phyloP scores from a whole-genome alignment of 805 yeast genomes.

The Ogataea pini region DNA sequence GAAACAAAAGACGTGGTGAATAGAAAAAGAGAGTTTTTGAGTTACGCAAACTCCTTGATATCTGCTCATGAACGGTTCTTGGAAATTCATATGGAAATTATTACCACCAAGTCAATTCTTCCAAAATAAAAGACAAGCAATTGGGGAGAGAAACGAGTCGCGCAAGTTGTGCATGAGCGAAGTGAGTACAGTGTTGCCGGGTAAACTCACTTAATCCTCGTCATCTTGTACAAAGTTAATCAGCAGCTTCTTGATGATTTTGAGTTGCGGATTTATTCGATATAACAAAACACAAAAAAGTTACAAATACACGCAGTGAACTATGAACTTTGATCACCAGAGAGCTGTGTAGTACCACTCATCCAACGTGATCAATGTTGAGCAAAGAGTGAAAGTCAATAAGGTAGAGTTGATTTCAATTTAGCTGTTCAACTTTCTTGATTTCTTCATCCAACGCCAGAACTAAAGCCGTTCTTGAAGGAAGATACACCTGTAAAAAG shows the following conservation, averaged over 20 bases:
- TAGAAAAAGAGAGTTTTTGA: conserved; percentile 28
- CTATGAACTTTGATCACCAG: no score
- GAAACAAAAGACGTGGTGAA: conserved; percentile 29
- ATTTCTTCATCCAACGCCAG: conserved; percentile 46
- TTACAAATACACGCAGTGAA: conserved; percentile 5
- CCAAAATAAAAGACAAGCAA: no score
- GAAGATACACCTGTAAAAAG: conserved; percentile 76
- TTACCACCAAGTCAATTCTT: background rate
- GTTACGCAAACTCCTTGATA: conserved; percentile 24
- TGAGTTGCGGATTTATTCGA: no score
- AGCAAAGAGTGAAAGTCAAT: background rate
- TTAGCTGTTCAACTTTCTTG: conserved; percentile 9
- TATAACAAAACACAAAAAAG: no score
- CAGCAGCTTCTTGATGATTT: no score
- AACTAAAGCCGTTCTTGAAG: conserved; percentile 71
- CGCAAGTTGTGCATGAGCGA: no score
- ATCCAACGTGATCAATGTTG: background rate
- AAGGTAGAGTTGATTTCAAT: background rate
- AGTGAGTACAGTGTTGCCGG: no score
- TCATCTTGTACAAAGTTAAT: background rate
- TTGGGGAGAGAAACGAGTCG: no score
- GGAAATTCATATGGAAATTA: conserved; percentile 28
- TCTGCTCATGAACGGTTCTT: conserved; percentile 21
- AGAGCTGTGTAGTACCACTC: no score
- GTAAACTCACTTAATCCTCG: no score